Base-by-base conservation (phyloP, 345 rosid species). In the Syzygium aromaticum region DNA sequence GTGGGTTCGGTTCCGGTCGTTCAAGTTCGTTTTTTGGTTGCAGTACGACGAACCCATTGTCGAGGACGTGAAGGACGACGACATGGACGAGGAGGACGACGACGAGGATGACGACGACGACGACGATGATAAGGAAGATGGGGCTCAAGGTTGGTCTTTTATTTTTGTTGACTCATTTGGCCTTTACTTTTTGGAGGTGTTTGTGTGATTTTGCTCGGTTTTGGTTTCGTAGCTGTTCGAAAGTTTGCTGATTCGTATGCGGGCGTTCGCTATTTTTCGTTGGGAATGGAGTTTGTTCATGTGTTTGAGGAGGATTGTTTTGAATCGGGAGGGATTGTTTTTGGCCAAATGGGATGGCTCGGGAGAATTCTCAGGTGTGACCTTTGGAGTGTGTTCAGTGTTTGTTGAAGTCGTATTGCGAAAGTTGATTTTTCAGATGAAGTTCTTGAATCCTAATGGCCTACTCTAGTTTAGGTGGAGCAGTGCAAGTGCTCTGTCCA, bases 81-180 rank as follows among this genome's bases (percentile, higher is more conserved):
- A 93, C 3, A 84, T 89, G 28, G 93, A 95, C 1, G 98, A 93
- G 14, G 97, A 93, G 0, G 95, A 93, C 0, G 97, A 95, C 0
- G 98, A 95, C 0, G 97, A 95, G 0, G 98, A 95, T 3, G 97
- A 93, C 7, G 97, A 93, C n/a, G 98, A 95, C 2, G 96, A 93
- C 19, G 96, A 91, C 10, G 94, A 92, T 38, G 95, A 94, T 38
- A 92, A 95, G 86, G 95, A 93, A 2, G 97, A 93, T 77, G 96
- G 90, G 1, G 89, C 92, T 87, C 92, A 87, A 84, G 98, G 98
- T 96, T 85, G 33, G 30, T 5, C n/a, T 77, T 21, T 38, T 52
- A n/a, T 6, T 17, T 9, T 49, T 7, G 56, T 9, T 23, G 27
- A 30, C 43, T 56, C 59, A 38, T 87, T 43, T 54, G 28, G 33